Percentiles rank a stretch among this genome's conserved stretches.
phyloP scores from a whole-genome alignment of 2,329 filamentous ascomycete species.

The Sporothrix luriei region DNA sequence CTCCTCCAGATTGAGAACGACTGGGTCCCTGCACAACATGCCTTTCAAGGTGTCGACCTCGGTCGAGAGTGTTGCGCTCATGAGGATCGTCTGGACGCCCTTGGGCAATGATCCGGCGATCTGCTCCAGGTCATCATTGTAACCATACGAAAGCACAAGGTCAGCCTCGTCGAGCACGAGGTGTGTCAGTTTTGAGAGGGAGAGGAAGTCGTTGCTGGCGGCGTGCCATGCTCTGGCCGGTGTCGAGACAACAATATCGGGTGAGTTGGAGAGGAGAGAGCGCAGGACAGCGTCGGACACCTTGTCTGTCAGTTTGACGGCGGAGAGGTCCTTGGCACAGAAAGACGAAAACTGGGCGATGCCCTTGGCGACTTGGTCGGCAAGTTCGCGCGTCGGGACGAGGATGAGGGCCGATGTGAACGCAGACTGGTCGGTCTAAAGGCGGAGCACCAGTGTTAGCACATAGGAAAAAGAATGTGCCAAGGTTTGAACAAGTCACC shows the following conservation, averaged over 20 bases:
- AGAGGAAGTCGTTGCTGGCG: constrained; percentile 71
- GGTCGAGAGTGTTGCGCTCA: constrained; percentile 83
- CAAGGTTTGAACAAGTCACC: too few relatives aligned
- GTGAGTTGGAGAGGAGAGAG: constrained; percentile 79
- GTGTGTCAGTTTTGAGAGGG: constrained; percentile 70
- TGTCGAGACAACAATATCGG: constrained; percentile 89
- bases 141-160: constrained; percentile 89
- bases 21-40: constrained; percentile 81
- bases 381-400: constrained; percentile 91
- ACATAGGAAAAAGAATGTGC: background rate
- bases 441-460: background rate
- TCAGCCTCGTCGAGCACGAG: constrained; percentile 95
- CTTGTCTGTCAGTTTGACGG: constrained; percentile 86
- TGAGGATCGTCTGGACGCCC: constrained; percentile 85
- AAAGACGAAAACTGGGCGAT: constrained; percentile 77
- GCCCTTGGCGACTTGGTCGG: constrained; percentile 82
- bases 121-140: constrained; percentile 83
- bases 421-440: constrained; percentile 53
- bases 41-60: constrained; percentile 85
- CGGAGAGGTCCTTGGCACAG: constrained; percentile 79
- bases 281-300: constrained; percentile 86
- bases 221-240: constrained; percentile 81
- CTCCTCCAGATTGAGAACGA: constrained; percentile 79
- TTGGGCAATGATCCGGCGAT: constrained; percentile 78
- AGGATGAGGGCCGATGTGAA: constrained; percentile 79